A percentile compares a stretch with the other conserved stretches of the same genome.
phyloP scores from a whole-genome alignment of 805 yeast genomes.

The Candida krabiensis region DNA sequence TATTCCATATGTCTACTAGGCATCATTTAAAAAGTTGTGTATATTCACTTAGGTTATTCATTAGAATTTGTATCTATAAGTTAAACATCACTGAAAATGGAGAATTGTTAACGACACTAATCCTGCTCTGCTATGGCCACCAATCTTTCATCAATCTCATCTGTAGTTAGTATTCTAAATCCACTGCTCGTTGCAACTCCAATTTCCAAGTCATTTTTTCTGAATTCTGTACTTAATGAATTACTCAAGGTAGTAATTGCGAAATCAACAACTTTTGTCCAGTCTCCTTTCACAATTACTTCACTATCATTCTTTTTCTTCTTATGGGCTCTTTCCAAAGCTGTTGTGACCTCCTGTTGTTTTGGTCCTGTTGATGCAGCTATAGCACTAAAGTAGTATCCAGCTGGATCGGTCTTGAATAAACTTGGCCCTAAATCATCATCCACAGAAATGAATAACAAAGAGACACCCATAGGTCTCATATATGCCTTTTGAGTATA shows the following conservation, averaged over 20 bases:
- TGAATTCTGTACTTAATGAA: conserved; percentile 87
- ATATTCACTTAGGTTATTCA: too few species aligned
- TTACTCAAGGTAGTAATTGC: conserved; percentile 85
- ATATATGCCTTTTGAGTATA: conserved; percentile 97
- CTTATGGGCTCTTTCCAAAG: conserved; percentile 87
- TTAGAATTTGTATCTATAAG: too few species aligned
- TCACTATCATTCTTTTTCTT: conserved; percentile 43
- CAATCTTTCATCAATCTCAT: conserved; percentile 92
- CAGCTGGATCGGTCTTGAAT: conserved; percentile 96
- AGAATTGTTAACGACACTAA: too few species aligned
- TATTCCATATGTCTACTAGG: conserved; percentile 78
- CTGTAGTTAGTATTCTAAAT: conserved; percentile 72
- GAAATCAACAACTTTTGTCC: conserved; percentile 87
- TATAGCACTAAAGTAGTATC: conserved; percentile 85
- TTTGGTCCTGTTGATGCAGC: conserved; percentile 97
- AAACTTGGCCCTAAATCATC: conserved; percentile 88
- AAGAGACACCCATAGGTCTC: conserved; percentile 96
- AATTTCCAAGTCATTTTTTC: conserved; percentile 89
- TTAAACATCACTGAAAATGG: too few species aligned
- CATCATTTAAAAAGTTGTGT: neutral
- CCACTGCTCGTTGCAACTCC: conserved; percentile 79
- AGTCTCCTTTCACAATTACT: conserved; percentile 70
- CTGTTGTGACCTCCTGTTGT: conserved; percentile 91
- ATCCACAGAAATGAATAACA: conserved; percentile 84
- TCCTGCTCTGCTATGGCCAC: conserved; percentile 96